Base-by-base conservation (phyloP, 176 grass and related monocot genomes). In the Lolium rigidum region DNA sequence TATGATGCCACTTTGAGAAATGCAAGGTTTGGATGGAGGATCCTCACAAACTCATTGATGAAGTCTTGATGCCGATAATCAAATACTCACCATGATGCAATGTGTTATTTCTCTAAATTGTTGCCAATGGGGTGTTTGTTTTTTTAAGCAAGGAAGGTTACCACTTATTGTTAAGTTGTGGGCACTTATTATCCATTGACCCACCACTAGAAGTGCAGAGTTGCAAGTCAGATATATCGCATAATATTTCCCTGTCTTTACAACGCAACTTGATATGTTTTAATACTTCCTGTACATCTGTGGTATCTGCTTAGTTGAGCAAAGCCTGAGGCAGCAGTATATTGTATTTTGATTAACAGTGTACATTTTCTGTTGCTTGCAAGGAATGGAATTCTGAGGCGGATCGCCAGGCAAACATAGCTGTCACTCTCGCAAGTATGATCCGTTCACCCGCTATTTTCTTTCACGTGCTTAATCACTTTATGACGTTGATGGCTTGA, bases 321-420 rank as follows among this genome's bases (percentile, higher is more conserved):
- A 47, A 86, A 74, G 20, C 20, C 74, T 81, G 49, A 43, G 16
- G 25, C 20, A 79, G 24, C 37, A 4, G 51, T 17, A 50, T 73
- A 3, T 18, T 83, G 28, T 31, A 31, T 67, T 15, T 51, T 76
- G 67, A 72, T 82, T 78, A 88, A 72, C 74, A 50, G 14, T 83
- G 10, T 39, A 31, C 18, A 78, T 49, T 81, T 80, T 83, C 48
- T 93, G 10, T 11, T 83, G 18, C 7, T 71, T 86, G 79, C 70
- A 87, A 95, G 93, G 90, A 88, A 68, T 84, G 80, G 85, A 94
- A 94, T 77, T 62, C 85, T 25, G 87, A 92, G 86, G 93, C 93
- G 1, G 93, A 95, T 88, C 76, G 68, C 21, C 88, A 95, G 84
- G 93, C 93, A 37, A 95, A 92, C 83, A 86, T 92, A 20, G 90